Base-by-base conservation (phyloP, 441 rosid genomes). In the Eugenia klotzschiana region DNA sequence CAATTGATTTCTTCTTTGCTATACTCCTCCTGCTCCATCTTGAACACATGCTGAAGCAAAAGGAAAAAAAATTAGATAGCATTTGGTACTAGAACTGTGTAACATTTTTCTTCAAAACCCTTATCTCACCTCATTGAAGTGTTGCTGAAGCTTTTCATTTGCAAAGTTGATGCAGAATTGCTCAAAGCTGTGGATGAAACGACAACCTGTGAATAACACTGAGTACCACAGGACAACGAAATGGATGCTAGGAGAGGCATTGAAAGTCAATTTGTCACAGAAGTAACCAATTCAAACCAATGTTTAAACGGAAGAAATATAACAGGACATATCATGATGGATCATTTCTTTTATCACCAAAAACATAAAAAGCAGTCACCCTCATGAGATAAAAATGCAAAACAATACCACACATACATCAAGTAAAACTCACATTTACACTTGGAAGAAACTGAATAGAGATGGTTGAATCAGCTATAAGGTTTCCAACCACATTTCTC, bases 1-100 rank as follows among this genome's bases (percentile, higher is more conserved):
- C 99, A 96, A 82, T 94, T 91, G 85, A 96, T 94, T 90, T 93
- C 95, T 91, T 96, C 99, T 91, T 91, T 96, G 89, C 88, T 90
- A 83, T 96, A 96, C 87, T 96, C 99, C 81, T 96, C 99, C 86
- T 96, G 99, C 90, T 96, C 99, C 99, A 95, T 95, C 94, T 95
- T 96, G 89, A 96, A 96, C 56, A 96, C 98, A 86, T 96, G 99
- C 99, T 96, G 98, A 89, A 88, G 89, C 54, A 85, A 83, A 83
- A 64, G 13, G n/a, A 18, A 18, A 37, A 83, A 57, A 51, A 82
- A 29, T 54, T 54, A 41, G 29, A 46, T 13, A 58, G 40, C 13
- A 29, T 55, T 79, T 58, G 57, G n/a, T 12, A 18, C 57, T 37
- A 51, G 29, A 79, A 46, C 26, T 51, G 40, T 5, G 1, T 56